These are phyloP conservation scores for Chondrostereum purpureum DNA, from an alignment of 1,284 basidiomycete genomes.

Conservation along the genomic window DNA sequence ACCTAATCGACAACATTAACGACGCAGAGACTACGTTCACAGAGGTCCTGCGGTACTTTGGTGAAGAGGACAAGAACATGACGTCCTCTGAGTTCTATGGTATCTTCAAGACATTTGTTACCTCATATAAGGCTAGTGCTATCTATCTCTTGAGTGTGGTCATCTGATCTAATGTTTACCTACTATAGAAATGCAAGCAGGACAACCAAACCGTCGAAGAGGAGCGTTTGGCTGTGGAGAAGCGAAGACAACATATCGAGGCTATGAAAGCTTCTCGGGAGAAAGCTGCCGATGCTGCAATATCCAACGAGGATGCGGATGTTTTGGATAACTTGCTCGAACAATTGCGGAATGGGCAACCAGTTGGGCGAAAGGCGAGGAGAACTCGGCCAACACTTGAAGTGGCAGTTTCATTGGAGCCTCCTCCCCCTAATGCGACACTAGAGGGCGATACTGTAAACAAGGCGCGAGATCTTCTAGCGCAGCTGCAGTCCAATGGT, in stretches of 20 bases:
- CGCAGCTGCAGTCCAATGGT: conserved; percentile 61
- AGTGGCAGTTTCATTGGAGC: conserved; percentile 26
- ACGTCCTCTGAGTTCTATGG: conserved; percentile 86
- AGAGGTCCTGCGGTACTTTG: conserved; percentile 84
- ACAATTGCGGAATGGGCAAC: conserved; percentile 66
- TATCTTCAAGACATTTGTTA: conserved; percentile 92
- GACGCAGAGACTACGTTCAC: conserved; percentile 75
- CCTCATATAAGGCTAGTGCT: conserved; percentile 73
- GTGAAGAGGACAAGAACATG: conserved; percentile 84
- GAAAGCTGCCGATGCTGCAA: conserved; percentile 40
- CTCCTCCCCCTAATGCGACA: conserved; percentile 36
- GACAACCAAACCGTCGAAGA: conserved; percentile 71
- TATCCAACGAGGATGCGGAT: conserved; percentile 48
- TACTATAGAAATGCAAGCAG: conserved; percentile 77
- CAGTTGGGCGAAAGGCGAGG: conserved; percentile 51
- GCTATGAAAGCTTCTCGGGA: conserved; percentile 52
- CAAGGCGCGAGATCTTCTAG: conserved; percentile 68
- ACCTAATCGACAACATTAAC: conserved; percentile 80
- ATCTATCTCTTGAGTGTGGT: not conserved
- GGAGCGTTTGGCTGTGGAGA: conserved; percentile 57
- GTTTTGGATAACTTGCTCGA: conserved; percentile 71
- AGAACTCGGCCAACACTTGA: conserved; percentile 36
- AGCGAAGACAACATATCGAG: conserved; percentile 58
- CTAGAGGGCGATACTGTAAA: conserved; percentile 48
- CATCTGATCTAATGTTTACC: not conserved